Conservation (phyloP, 306 rosid species). For the Dryas drummondii region DNA sequence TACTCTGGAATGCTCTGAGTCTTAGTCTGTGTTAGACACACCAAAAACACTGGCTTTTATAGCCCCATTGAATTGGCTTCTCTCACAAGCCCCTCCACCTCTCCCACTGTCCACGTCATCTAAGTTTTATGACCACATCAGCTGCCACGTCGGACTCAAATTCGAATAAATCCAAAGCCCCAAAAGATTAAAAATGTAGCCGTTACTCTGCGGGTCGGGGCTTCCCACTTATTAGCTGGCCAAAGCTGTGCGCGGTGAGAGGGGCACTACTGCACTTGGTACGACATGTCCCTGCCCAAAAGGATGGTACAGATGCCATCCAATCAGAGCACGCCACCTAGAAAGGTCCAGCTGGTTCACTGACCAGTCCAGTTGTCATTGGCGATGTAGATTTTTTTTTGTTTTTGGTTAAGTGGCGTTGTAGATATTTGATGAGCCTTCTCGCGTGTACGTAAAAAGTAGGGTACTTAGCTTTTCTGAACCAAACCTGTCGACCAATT, state of each 20-base stretch:
- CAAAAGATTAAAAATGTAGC: slow-evolving; percentile 42
- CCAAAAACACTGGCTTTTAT: slow-evolving; percentile 30
- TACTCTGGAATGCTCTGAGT: slow-evolving; percentile 18
- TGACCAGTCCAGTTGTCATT: slow-evolving; percentile 57
- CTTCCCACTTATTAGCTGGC: slow-evolving; percentile 54
- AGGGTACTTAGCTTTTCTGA: too few relatives aligned
- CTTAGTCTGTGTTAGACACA: slow-evolving; percentile 3
- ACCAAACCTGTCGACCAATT: too few relatives aligned
- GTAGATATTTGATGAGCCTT: neutral
- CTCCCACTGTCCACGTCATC: slow-evolving; percentile 37
- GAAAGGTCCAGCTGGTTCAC: slow-evolving; percentile 45
- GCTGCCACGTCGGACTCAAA: slow-evolving; percentile 43
- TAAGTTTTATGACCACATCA: slow-evolving; percentile 26
- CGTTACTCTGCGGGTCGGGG: slow-evolving; percentile 36
- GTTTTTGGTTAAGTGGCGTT: neutral
- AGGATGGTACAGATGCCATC: slow-evolving; percentile 8
- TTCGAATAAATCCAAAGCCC: slow-evolving; percentile 10
- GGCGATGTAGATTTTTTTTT: too few relatives aligned
- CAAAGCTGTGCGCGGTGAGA: slow-evolving; percentile 37
- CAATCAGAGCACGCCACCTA: slow-evolving; percentile 21
- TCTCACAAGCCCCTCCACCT: slow-evolving; percentile 28
- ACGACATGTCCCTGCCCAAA: slow-evolving; percentile 17
- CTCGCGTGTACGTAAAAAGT: neutral
- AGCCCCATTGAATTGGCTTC: slow-evolving; percentile 47
- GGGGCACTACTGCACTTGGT: slow-evolving; percentile 1